Base-by-base conservation (phyloP, 441 rosid genomes). In the Erodium texanum region DNA sequence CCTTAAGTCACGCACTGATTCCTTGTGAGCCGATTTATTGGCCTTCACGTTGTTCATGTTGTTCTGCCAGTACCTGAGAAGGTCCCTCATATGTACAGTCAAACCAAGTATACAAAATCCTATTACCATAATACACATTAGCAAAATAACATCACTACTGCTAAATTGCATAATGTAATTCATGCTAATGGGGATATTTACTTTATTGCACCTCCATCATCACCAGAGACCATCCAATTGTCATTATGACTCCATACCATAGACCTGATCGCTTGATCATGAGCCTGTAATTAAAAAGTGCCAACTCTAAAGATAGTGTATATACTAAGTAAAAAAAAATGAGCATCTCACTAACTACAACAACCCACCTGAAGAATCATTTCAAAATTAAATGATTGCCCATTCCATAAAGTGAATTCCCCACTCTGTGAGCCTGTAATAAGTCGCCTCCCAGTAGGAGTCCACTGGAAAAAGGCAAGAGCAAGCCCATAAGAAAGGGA, bases 231-330 rank as follows among this genome's bases (percentile, higher is more conserved):
- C 99, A 94, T 91, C 90, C 88, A 91, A 75, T 83, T 94, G 78
- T 89, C 99, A 85, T 91, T 91, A 79, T 91, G 96, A 73, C 99
- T 94, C 99, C 99, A 91, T 41, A 86, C 81, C 97, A 89, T 91
- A 66, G 99, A 94, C 82, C 96, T 87, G 71, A 94, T 94, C 59
- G 99, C 96, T 75, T 87, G 92, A 80, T 94, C 99, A 91, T 94
- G 99, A 52, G 97, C 99, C 99, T 94, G 81, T 48, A 74, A 77
- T 71, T 65, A 70, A 23, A 74, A 56, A 64, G 54, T 41, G 59
- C 63, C 65, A 59, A 70, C 71, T 62, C 50, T 66, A 67, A 70
- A 69, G 69, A 22, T 68, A 0, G 64, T 41, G 62, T 24, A 9
- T 52, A 23, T 66, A 48, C 67, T 43, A 59, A 62, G 52, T 12